These are phyloP conservation scores for Cucumis melo DNA, from an alignment of 306 rosid species.

Conservation along the genomic window DNA sequence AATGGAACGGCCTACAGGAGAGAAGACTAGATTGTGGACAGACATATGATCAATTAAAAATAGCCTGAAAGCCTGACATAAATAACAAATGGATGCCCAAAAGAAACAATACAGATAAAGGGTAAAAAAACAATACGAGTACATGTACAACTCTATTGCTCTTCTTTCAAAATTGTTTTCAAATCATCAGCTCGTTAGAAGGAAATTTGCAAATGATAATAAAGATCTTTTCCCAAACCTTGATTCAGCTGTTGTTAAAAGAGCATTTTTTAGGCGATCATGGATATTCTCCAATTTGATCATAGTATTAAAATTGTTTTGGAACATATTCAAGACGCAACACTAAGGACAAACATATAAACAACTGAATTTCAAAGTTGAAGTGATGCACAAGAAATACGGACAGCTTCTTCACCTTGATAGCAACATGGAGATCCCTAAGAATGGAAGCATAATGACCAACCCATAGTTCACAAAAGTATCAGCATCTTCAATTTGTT, in stretches of 20 bases:
- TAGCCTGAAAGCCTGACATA: neutral
- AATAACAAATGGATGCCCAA: neutral
- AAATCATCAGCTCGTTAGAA: neutral
- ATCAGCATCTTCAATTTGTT: constrained; percentile 36
- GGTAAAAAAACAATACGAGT: no score
- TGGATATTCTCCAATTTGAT: neutral
- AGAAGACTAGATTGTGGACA: neutral
- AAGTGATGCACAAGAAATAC: neutral
- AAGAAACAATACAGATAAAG: neutral
- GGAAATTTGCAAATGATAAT: neutral
- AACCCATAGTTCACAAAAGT: constrained; percentile 56
- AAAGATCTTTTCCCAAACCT: neutral
- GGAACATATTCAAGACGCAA: neutral
- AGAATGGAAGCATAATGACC: constrained; percentile 43
- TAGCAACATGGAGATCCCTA: constrained; percentile 47
- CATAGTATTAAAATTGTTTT: neutral
- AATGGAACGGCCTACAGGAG: neutral
- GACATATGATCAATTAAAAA: neutral
- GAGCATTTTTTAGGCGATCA: neutral
- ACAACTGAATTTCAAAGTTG: neutral
- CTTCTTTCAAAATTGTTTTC: neutral
- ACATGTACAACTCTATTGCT: neutral
- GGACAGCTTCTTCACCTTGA: constrained; percentile 12
- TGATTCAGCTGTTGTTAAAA: neutral
- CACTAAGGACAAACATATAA: neutral